Evolutionary conservation across 768 basidiomycete species (phyloP).

Genomic region (Suillus weaverae): DNA sequence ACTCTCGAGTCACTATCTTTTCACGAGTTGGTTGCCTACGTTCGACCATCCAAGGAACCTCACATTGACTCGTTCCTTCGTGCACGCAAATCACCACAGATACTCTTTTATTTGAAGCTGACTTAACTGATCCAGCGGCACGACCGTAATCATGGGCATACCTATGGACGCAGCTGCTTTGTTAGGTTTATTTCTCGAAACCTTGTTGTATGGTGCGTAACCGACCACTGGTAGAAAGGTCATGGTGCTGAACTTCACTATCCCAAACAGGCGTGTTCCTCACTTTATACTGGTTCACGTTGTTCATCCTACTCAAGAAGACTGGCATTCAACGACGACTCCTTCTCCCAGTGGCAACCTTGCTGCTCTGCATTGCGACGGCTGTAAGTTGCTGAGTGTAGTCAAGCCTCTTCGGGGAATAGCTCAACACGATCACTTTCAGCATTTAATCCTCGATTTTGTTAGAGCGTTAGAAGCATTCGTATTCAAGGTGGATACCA

Average conservation of each 20-base stretch:
- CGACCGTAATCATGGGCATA: not conserved
- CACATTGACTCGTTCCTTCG: not conserved
- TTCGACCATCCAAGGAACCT: not conserved
- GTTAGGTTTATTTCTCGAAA: not conserved
- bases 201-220: not conserved
- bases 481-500: not conserved
- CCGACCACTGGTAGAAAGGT: not conserved
- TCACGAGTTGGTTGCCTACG: not conserved
- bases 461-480: not conserved
- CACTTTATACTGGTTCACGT: not conserved
- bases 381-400: not conserved
- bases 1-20: not conserved
- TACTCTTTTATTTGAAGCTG: not conserved
- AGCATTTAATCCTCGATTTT: not conserved
- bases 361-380: not conserved
- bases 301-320: not conserved
- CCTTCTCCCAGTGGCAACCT: not conserved
- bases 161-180: not conserved
- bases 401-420: not conserved
- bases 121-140: not conserved
- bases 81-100: not conserved
- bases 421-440: not conserved
- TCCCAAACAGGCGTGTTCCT: not conserved
- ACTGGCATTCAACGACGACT: not conserved
- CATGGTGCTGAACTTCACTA: not conserved